Base-by-base conservation (phyloP, 2,329 filamentous ascomycete species). In the Trichophyton rubrum region DNA sequence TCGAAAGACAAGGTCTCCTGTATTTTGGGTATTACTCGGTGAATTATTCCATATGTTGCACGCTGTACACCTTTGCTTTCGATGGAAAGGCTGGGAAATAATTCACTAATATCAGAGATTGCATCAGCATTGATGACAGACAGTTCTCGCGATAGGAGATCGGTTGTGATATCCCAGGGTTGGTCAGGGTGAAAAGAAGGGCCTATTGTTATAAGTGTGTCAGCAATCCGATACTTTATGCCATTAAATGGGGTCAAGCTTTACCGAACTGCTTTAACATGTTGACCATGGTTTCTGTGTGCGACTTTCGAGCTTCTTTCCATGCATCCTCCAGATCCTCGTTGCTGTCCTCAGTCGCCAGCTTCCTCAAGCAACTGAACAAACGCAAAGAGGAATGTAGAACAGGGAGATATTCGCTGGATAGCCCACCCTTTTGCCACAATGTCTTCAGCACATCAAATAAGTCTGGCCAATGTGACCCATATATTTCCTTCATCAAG, bases 1-100 rank as follows among this genome's bases (percentile, higher is more conserved):
- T 96, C 87, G 35, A 97, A 79, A 0, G 91, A 93, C 0, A 92
- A 78, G 61, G 95, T 82, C 68, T 95, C 87, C 70, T 96, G 92
- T 0, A 80, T 78, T 2, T 80, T 80, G 0, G 90, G 90, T 6
- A 97, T 84, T n/a, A 87, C 85, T 56, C 82, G 83, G 69, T 95
- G 88, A 3, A 99, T 78, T 24, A 97, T 75, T 45, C 83, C 82
- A 70, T 91, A 97, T 0, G 89, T 88, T 1, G 89, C 85, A 9
- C 84, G 85, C 68, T 96, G 91, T 3, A 96, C 82, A 7, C 85
- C 79, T 41, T 82, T 79, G 1, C 88, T 93, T 9, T 87, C 83
- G 0, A 88, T 87, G 30, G 88, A 86, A 1, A 97, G 76, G 3
- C 96, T 77, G 0, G 84, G 81, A 68, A 89, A 97, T 0, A 95